These are phyloP conservation scores for Mortierella sp. DNA, from an alignment of 371 early-diverging fungal genomes.

Conservation along the genomic window DNA sequence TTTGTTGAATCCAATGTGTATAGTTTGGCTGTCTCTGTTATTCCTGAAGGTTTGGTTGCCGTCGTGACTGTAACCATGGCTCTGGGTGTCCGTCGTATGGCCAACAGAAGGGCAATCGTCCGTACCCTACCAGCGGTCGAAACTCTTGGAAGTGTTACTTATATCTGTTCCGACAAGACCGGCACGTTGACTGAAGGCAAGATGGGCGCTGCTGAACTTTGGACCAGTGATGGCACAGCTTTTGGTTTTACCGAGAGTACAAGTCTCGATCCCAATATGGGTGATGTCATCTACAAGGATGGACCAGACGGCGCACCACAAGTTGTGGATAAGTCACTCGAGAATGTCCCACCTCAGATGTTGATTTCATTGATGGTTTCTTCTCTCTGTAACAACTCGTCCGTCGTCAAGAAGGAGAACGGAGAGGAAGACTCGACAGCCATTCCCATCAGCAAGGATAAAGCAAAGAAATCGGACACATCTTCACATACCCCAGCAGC, in stretches of 20 bases:
- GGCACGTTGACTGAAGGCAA: slow-evolving; percentile 96
- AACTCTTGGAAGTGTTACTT: slow-evolving; percentile 92
- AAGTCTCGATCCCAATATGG: slow-evolving; percentile 71
- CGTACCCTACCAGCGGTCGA: slow-evolving; percentile 92
- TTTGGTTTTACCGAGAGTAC: slow-evolving; percentile 77
- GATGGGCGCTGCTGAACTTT: slow-evolving; percentile 80
- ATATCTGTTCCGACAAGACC: slow-evolving; percentile 95
- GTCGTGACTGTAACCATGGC: slow-evolving; percentile 91
- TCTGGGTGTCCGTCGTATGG: slow-evolving; percentile 89
- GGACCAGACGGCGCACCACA: slow-evolving; percentile 35
- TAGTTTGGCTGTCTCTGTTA: slow-evolving; percentile 83
- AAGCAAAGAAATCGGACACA: background rate
- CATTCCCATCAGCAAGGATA: background rate
- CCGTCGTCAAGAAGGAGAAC: slow-evolving; percentile 51
- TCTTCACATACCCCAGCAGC: background rate
- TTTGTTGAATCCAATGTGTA: slow-evolving; percentile 52
- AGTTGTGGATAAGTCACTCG: slow-evolving; percentile 34
- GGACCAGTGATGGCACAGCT: slow-evolving; percentile 72
- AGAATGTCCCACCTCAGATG: slow-evolving; percentile 45
- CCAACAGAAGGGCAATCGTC: slow-evolving; percentile 81
- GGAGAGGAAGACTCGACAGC: background rate
- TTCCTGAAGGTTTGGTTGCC: slow-evolving; percentile 94
- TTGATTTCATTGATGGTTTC: slow-evolving; percentile 47
- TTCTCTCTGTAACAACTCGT: slow-evolving; percentile 77
- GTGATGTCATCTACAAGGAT: slow-evolving; percentile 61